Percentiles rank a stretch among this genome's conserved stretches.
phyloP scores from a whole-genome alignment of 371 early-diverging fungal genomes.

The Mucor sp. region DNA sequence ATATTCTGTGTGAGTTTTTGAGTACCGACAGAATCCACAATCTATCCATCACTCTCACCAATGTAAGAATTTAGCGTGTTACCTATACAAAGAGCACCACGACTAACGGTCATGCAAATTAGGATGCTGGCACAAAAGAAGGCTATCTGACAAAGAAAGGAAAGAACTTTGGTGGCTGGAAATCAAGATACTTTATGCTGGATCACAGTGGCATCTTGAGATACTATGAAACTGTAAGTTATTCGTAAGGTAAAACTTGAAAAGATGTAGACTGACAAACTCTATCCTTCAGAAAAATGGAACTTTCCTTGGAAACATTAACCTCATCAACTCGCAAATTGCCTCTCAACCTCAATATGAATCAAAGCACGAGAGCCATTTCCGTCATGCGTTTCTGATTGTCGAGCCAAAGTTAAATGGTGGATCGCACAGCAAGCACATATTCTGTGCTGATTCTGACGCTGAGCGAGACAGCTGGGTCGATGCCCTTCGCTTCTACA shows the following conservation, averaged over 20 bases:
- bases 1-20: constrained; percentile 68
- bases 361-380: constrained; percentile 48
- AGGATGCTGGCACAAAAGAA: constrained; percentile 50
- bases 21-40: constrained; percentile 55
- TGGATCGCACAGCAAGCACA: constrained; percentile 65
- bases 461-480: constrained; percentile 90
- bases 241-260: background rate
- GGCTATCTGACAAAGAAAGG: constrained; percentile 84
- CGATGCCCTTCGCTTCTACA: background rate
- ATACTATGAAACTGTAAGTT: constrained; percentile 66
- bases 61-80: background rate
- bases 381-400: constrained; percentile 78
- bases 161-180: constrained; percentile 86
- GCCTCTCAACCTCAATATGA: constrained; percentile 42
- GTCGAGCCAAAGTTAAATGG: constrained; percentile 69
- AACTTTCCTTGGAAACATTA: constrained; percentile 56
- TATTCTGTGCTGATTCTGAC: constrained; percentile 87
- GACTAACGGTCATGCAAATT: background rate
- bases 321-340: constrained; percentile 56
- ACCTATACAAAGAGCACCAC: background rate
- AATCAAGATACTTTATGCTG: constrained; percentile 74
- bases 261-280: background rate
- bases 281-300: constrained; percentile 49
- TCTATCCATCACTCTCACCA: background rate
- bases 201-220: constrained; percentile 53